Conservation (phyloP, 2,329 filamentous ascomycete species). For the Penicillium sp. region DNA sequence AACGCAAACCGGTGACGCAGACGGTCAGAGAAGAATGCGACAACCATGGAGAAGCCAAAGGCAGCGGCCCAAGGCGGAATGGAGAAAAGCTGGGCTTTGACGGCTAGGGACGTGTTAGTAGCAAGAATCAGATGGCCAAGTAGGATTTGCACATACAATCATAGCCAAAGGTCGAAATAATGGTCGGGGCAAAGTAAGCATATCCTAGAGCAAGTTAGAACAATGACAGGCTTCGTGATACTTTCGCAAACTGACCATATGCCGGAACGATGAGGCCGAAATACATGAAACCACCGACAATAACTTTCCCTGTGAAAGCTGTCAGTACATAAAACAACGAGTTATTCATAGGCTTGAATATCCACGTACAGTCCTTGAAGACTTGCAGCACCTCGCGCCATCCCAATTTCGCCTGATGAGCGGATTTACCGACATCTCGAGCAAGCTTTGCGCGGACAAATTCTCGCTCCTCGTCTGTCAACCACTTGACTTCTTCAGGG, state of each 20-base stretch:
- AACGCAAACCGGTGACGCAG: conserved; percentile 75
- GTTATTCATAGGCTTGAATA: neutral
- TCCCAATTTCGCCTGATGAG: conserved; percentile 65
- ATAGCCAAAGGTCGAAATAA: conserved; percentile 71
- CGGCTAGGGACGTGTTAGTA: conserved; percentile 36
- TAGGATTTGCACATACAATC: conserved; percentile 33
- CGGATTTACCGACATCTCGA: conserved; percentile 70
- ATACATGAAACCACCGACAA: conserved; percentile 79
- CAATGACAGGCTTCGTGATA: neutral
- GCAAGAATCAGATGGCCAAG: neutral
- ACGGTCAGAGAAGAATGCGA: conserved; percentile 74
- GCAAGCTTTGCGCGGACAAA: conserved; percentile 70
- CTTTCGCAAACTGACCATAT: conserved; percentile 56
- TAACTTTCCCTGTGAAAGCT: conserved; percentile 59
- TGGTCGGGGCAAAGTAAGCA: conserved; percentile 76
- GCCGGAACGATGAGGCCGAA: conserved; percentile 78
- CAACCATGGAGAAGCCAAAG: conserved; percentile 76
- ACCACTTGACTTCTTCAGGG: conserved; percentile 74
- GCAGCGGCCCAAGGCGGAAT: conserved; percentile 69
- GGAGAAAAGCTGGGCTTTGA: conserved; percentile 56
- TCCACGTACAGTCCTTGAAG: conserved; percentile 65
- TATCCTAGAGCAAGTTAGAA: conserved; percentile 53
- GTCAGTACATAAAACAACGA: conserved; percentile 18
- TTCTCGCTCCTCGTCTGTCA: conserved; percentile 68
- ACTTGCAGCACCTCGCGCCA: conserved; percentile 63